Conservation (phyloP, 371 early-diverging fungal genomes). For the Rhizopus sp. region DNA sequence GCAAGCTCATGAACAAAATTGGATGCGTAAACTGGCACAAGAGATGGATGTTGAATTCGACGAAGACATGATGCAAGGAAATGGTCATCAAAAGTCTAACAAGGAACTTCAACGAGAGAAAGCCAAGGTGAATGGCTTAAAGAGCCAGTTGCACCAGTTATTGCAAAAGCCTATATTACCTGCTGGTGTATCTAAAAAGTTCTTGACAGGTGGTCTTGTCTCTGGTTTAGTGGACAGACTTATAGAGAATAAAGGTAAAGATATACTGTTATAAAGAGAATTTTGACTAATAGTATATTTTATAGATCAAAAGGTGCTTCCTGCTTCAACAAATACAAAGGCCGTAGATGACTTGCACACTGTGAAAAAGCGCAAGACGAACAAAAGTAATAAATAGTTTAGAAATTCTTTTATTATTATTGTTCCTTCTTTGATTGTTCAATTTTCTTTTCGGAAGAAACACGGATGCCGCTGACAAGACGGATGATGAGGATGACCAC, state of each 20-base stretch:
- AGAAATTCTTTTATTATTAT: conserved; percentile 2
- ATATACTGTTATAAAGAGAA: not conserved
- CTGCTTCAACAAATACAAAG: conserved; percentile 39
- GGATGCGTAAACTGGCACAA: conserved; percentile 85
- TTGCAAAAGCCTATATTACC: conserved; percentile 70
- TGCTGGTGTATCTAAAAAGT: conserved; percentile 71
- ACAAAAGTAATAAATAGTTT: conserved; percentile 1
- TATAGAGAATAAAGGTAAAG: conserved; percentile 42
- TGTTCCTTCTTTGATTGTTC: conserved; percentile 21
- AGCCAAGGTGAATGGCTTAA: conserved; percentile 56
- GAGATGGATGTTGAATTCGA: conserved; percentile 85
- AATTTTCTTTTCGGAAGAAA: conserved; percentile 36
- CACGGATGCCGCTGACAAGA: conserved; percentile 43
- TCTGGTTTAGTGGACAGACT: conserved; percentile 67
- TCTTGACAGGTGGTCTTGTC: conserved; percentile 72
- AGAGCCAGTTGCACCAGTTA: conserved; percentile 59
- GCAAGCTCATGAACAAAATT: conserved; percentile 70
- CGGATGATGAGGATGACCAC: conserved; percentile 34
- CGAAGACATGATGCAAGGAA: conserved; percentile 63
- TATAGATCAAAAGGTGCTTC: conserved; percentile 39
- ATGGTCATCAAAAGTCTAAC: conserved; percentile 32
- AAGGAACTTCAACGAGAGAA: conserved; percentile 28
- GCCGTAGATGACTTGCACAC: conserved; percentile 47
- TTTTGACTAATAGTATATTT: not conserved
- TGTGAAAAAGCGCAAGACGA: conserved; percentile 21